A percentile compares a stretch with the other conserved stretches of the same genome.
phyloP scores from a whole-genome alignment of 78 protist species.

The Blattamonas nauphoetae region DNA sequence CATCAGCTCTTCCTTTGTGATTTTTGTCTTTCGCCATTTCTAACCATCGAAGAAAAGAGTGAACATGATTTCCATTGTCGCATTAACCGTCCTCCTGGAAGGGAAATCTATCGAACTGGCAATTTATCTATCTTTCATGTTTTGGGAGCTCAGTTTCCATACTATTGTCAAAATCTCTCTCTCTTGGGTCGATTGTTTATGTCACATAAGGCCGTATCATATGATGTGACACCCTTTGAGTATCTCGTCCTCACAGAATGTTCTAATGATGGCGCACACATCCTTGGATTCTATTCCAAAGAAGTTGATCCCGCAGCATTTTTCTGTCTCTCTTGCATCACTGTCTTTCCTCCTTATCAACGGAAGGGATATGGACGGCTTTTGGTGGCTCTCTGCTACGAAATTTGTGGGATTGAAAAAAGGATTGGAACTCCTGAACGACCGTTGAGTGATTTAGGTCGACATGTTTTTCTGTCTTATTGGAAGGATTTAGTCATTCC shows the following conservation, averaged over 20 bases:
- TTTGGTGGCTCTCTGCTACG: neutral
- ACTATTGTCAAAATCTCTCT: conserved; percentile 85
- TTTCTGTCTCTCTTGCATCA: neutral
- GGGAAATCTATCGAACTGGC: conserved; percentile 28
- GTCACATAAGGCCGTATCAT: conserved; percentile 83
- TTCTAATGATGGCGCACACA: neutral
- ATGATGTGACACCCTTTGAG: conserved; percentile 85
- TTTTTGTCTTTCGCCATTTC: no score
- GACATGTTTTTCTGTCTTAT: no score
- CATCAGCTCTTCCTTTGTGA: no score
- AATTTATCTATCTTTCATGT: conserved; percentile 69
- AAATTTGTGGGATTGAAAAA: no score
- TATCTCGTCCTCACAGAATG: conserved; percentile 30
- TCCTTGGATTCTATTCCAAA: conserved; percentile 5
- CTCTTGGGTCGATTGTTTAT: conserved; percentile 80
- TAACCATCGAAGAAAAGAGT: no score
- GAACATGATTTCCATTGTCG: no score
- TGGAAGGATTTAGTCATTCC: no score
- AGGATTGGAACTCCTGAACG: no score
- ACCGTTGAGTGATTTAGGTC: no score
- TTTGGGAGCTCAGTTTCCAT: conserved; percentile 75
- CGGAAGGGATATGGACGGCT: neutral
- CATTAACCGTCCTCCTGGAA: neutral
- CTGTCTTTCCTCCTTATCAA: neutral
- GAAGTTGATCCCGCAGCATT: neutral